Base-by-base conservation (phyloP, 306 rosid genomes). In the Castanopsis chinensis region DNA sequence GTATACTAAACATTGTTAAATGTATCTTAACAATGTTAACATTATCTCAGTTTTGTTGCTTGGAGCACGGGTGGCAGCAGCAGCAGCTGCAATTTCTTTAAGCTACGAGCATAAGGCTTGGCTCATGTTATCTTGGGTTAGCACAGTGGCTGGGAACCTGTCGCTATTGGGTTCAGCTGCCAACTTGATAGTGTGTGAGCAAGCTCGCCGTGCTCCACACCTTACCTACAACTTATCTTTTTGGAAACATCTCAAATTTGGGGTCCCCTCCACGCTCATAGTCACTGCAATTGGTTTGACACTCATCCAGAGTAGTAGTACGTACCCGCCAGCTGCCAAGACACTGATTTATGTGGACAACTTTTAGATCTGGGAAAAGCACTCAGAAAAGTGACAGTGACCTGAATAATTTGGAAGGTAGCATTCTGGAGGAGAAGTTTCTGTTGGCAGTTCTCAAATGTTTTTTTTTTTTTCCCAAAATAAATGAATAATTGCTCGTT, bases 171-270 rank as follows among this genome's bases (percentile, higher is more conserved):
- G 98, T 72, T 91, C 95, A 11, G 98, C 97, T 43, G 98, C 99
- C 4, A 95, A 92, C 84, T 90, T 95, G 86, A 95, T 95, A 5
- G 98, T 92, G 57, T 92, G 95, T 37, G 97, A 94, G 71, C 99
- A 94, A 78, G 99, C 99, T 74, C 89, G 97, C 23, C 87, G 81
- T 7, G 78, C 91, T 10, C 90, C 97, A 41, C 86, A 76, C 73
- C 84, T 86, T 37, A 76, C 90, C 0, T 94, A 92, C 85, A 91
- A 82, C 58, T 80, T 92, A 77, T 89, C 99, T 23, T 92, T 92
- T 57, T 91, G 93, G 97, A 91, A 20, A 80, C 99, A 94, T 81
- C 89, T 94, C 37, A 92, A 94, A 77, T 94, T 92, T 79, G 97
- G 99, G 15, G 68, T 91, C 23, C 97, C 99, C 27, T 94, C 97